Evolutionary conservation across 179 eudicot genomes (phyloP).

Genomic region (Silene coronaria): DNA sequence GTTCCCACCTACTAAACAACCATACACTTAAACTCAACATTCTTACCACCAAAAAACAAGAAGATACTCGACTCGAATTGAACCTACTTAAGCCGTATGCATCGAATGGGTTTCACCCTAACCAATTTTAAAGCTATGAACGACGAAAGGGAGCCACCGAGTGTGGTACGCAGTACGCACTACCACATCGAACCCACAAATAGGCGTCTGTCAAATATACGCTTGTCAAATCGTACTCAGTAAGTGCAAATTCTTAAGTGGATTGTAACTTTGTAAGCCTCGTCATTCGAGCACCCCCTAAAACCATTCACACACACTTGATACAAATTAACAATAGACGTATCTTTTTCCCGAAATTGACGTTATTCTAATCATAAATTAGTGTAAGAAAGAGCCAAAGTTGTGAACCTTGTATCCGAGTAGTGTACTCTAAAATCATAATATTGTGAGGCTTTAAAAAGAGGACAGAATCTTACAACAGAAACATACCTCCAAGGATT

Average conservation of each 20-base stretch:
- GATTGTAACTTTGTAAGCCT: no score
- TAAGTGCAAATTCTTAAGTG: no score
- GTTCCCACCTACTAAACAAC: neutral
- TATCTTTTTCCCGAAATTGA: neutral
- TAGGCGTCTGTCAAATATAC: no score
- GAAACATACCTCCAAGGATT: conserved; percentile 4
- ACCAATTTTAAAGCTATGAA: no score
- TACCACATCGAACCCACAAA: no score
- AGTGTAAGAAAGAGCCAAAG: neutral
- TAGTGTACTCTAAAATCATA: neutral
- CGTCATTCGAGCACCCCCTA: no score
- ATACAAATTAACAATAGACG: neutral
- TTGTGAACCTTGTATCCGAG: neutral
- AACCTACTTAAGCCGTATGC: no score
- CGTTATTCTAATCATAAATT: neutral
- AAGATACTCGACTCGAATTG: neutral
- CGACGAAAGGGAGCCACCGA: no score
- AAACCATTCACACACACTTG: no score
- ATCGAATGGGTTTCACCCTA: no score
- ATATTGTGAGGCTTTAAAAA: neutral
- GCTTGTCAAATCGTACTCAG: no score
- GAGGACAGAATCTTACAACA: conserved; percentile 10
- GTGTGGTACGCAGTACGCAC: no score
- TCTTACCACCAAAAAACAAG: neutral
- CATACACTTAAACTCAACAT: neutral